Percentiles rank a stretch among this genome's conserved stretches.
Evolutionary conservation across 176 grass and related monocot species (phyloP).

Genomic region (Olyra latifolia): DNA sequence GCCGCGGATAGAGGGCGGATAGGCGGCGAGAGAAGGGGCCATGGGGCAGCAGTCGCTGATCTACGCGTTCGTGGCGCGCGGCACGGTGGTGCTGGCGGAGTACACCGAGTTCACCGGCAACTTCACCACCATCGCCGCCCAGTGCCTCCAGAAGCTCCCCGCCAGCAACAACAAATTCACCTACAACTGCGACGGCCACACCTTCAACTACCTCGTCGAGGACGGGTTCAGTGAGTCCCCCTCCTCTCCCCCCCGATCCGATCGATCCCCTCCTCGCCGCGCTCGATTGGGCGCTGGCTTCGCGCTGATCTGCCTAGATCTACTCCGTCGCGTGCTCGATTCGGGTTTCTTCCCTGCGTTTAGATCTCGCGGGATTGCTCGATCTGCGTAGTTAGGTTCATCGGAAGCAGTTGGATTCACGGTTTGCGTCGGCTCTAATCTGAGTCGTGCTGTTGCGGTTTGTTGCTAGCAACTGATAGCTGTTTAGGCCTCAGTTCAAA

Average conservation of each 20-base stretch:
- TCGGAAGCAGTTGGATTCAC: background rate
- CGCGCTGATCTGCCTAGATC: slow-evolving; percentile 15
- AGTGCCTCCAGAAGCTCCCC: slow-evolving; percentile 90
- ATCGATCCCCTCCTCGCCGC: background rate
- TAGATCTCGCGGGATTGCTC: slow-evolving; percentile 31
- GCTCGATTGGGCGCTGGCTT: background rate
- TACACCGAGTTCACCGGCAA: slow-evolving; percentile 95
- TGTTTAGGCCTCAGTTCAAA: background rate
- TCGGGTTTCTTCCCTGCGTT: background rate
- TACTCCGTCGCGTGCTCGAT: background rate
- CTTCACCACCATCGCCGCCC: slow-evolving; percentile 91
- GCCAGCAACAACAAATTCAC: slow-evolving; percentile 95
- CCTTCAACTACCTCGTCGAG: slow-evolving; percentile 97
- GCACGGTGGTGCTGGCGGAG: slow-evolving; percentile 80
- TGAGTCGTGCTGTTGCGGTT: background rate
- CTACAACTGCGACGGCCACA: slow-evolving; percentile 93
- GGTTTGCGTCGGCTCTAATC: slow-evolving; percentile 9
- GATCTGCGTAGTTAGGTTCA: slow-evolving; percentile 13
- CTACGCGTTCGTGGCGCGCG: slow-evolving; percentile 91
- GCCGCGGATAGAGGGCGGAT: background rate
- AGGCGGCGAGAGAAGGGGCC: background rate
- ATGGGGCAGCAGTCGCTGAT: slow-evolving; percentile 95
- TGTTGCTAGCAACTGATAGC: background rate
- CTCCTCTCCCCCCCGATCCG: background rate
- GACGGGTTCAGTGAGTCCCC: slow-evolving; percentile 78